These are phyloP conservation scores for Diaporthe humulicola DNA, from an alignment of 2,329 filamentous ascomycete genomes.

Conservation along the genomic window DNA sequence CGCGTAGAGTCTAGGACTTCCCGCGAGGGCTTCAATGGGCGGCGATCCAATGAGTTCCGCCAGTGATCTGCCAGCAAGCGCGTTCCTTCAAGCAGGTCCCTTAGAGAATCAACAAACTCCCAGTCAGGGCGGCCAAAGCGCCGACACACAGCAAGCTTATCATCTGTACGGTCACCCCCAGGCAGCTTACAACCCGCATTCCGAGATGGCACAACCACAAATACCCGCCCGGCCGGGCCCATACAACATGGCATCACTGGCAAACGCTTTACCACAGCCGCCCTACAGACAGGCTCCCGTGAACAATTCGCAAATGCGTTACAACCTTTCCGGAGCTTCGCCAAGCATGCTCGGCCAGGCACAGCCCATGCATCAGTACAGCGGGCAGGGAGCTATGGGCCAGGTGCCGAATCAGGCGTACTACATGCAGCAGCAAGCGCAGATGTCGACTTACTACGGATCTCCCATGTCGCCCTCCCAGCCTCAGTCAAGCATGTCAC, in stretches of 20 bases:
- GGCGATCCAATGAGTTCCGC: conserved; percentile 45
- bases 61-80: conserved; percentile 46
- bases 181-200: conserved; percentile 57
- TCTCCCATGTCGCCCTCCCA: conserved; percentile 55
- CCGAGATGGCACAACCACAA: conserved; percentile 56
- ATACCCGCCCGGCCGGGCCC: conserved; percentile 49
- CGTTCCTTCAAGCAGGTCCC: conserved; percentile 42
- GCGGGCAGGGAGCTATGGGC: conserved; percentile 53
- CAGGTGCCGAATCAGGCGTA: conserved; percentile 58
- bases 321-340: conserved; percentile 48
- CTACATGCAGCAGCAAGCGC: conserved; percentile 60
- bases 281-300: conserved; percentile 56
- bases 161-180: conserved; percentile 51
- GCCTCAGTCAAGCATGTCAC: conserved; percentile 50
- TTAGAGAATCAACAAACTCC: conserved; percentile 44
- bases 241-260: conserved; percentile 64
- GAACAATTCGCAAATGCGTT: conserved; percentile 50
- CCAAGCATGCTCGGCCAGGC: conserved; percentile 55
- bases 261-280: conserved; percentile 57
- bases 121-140: conserved; percentile 42
- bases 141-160: conserved; percentile 43
- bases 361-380: conserved; percentile 54
- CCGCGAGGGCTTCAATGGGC: conserved; percentile 41
- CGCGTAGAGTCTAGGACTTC: conserved; percentile 13
- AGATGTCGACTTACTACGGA: conserved; percentile 60